A percentile compares a stretch with the other conserved stretches of the same genome.
phyloP scores from a whole-genome alignment of 2,329 filamentous ascomycete species.

The Cladobotryum protrusum region DNA sequence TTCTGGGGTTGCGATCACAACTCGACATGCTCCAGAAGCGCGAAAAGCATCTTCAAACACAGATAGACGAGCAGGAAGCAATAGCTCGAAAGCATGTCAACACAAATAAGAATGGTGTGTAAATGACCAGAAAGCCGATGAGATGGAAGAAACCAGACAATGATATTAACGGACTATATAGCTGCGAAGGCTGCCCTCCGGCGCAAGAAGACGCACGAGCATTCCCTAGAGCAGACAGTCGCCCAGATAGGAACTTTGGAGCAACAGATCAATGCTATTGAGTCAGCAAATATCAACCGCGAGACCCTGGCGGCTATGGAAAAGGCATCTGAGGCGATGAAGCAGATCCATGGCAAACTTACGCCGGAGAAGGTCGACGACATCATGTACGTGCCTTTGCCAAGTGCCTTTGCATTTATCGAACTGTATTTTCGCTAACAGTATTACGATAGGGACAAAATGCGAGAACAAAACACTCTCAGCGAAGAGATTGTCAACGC shows the following conservation, averaged over 20 bases:
- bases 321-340: constrained; percentile 84
- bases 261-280: constrained; percentile 92
- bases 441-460: constrained; percentile 62
- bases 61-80: constrained; percentile 88
- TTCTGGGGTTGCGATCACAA: constrained; percentile 78
- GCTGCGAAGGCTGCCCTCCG: constrained; percentile 84
- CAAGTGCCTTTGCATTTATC: neutral
- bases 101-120: constrained; percentile 84
- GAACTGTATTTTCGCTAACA: constrained; percentile 22
- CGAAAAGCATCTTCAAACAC: constrained; percentile 81
- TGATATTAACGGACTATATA: constrained; percentile 35
- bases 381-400: constrained; percentile 69
- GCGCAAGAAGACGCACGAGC: constrained; percentile 92
- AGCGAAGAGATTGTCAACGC: constrained; percentile 88
- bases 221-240: constrained; percentile 83
- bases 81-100: constrained; percentile 80
- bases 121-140: neutral
- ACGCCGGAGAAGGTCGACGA: constrained; percentile 92
- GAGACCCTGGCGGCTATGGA: constrained; percentile 94
- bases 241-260: constrained; percentile 89
- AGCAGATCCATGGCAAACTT: constrained; percentile 82
- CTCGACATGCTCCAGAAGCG: constrained; percentile 97
- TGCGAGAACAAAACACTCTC: constrained; percentile 87
- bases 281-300: constrained; percentile 97
- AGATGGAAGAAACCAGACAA: constrained; percentile 11